Evolutionary conservation across 345 rosid species (phyloP), one percentile per base, ranked within the genome.

Genomic region (Gossypium bickii): DNA sequence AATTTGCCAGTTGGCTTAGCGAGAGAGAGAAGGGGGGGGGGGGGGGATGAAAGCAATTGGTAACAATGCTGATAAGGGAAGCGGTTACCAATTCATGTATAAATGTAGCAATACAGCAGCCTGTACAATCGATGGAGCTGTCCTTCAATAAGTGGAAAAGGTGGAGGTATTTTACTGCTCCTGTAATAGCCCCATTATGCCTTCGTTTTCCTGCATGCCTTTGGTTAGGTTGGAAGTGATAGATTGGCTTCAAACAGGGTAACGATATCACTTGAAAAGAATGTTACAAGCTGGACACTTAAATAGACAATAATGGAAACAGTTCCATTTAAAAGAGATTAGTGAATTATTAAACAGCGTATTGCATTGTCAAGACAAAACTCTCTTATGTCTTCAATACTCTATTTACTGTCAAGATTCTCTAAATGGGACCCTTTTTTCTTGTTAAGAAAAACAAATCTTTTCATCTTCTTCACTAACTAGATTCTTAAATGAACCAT

Each of bases 1-100:
- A 77, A 83, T 69, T 66, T 83, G 92, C 90, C 89, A 88, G 90
- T 90, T 86, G 90, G 87, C 86, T 83, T 81, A 45, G 78, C 34
- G 73, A 62, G 59, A 16, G 73, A 70, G 74, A 77, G 76, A 62
- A 48, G 67, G 61, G 61, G 48, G 44, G 67, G 74, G 44, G 20
- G 16, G 48, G 60, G 56, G 52, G 72, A 77, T 47, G 77, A 70
- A 22, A 45, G 73, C 45, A 66, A 73, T 43, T 71, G 72, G 51
- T 71, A 20, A 76, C 70, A 75, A 74, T 51, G 58, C 29, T 47
- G 69, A 67, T 58, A 57, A 71, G 75, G 76, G 77, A 84, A 66
- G 70, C 72, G 53, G 73, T 72, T 62, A 65, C 43, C 43, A 41
- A 29, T 73, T 78, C 72, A 57, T 80, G 75, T 65, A 71, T 44